Base-by-base conservation (phyloP, 1,284 basidiomycete species). In the Cutaneotrichosporon spelunceum region DNA sequence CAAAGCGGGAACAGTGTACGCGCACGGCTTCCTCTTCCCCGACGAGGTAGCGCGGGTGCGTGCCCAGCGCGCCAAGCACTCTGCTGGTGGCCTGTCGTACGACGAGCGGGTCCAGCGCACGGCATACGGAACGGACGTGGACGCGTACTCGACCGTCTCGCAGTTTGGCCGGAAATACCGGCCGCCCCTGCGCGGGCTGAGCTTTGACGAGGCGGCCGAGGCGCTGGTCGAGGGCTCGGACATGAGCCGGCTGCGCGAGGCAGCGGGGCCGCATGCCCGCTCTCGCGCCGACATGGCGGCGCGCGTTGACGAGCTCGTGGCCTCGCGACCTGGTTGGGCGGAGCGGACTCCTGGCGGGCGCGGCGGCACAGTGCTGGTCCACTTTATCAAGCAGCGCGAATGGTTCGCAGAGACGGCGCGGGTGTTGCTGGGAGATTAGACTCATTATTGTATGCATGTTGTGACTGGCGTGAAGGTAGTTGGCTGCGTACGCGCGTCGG, bases 11-110 rank as follows among this genome's bases (percentile, higher is more conserved):
- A 97, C 94, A 23, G 91, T 93, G 85, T 97, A 98, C 76, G 87
- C 92, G 5, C 95, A 97, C 79, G 95, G 95, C 1, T 99, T 92
- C 81, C 80, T 98, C n/a, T 99, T 94, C 81, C 95, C 95, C 0
- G 91, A 93, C 24, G 88, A 94, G 75, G 89, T 87, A 27, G 83
- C 84, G 53, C 84, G 88, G 48, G 84, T 93, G 53, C 86, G 83
- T 55, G 63, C 61, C 56, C 79, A 73, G 66, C 78, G 73, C 62
- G 69, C 36, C 55, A 70, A 60, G n/a, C n/a, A n/a, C n/a, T n/a
- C n/a, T n/a, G n/a, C n/a, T n/a, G n/a, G n/a, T 10, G 72, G 71
- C 8, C 47, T 78, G 1, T 57, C 68, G 3, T 27, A 65, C 10
- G 42, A 59, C 7, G 64, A 62, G 19, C 27, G 70, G 3, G 60